A percentile compares a stretch with the other conserved stretches of the same genome.
Conservation (phyloP, 2,329 filamentous ascomycete genomes). For the Colletotrichum sp. region DNA sequence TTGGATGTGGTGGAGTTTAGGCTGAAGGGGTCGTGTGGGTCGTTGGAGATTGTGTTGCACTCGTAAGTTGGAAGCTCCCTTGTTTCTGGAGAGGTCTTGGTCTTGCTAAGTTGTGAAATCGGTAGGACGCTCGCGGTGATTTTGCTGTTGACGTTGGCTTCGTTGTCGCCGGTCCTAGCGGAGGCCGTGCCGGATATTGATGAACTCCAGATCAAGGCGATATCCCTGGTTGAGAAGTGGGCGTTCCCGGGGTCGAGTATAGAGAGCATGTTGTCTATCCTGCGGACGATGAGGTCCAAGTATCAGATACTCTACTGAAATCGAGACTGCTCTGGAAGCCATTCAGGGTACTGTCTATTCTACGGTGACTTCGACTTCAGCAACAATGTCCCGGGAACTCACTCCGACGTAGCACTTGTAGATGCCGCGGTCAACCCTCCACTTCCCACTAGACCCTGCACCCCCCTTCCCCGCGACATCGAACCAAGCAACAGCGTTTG, state of each 20-base stretch:
- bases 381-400: slow-evolving; percentile 10
- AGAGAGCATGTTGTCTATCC: background rate
- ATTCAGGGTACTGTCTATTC: background rate
- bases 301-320: background rate
- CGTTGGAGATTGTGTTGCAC: background rate
- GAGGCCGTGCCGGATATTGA: slow-evolving; percentile 16
- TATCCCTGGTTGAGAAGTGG: slow-evolving; percentile 17
- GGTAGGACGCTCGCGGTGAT: slow-evolving; percentile 1
- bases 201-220: background rate
- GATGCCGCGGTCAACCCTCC: slow-evolving; percentile 18
- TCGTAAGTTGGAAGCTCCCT: background rate
- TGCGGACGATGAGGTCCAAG: background rate
- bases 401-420: slow-evolving; percentile 16
- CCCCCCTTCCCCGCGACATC: slow-evolving; percentile 4
- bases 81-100: too few relatives aligned
- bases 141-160: slow-evolving; percentile 19
- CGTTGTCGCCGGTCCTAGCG: slow-evolving; percentile 16
- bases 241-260: slow-evolving; percentile 19
- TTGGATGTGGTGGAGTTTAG: background rate
- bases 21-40: background rate
- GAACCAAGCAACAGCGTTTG: slow-evolving; percentile 8
- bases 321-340: too few relatives aligned
- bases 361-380: background rate
- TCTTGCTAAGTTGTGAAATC: background rate
- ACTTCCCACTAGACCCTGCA: background rate